Conservation (phyloP, 129 eudicot species). For the Flaveria ramosissima region DNA sequence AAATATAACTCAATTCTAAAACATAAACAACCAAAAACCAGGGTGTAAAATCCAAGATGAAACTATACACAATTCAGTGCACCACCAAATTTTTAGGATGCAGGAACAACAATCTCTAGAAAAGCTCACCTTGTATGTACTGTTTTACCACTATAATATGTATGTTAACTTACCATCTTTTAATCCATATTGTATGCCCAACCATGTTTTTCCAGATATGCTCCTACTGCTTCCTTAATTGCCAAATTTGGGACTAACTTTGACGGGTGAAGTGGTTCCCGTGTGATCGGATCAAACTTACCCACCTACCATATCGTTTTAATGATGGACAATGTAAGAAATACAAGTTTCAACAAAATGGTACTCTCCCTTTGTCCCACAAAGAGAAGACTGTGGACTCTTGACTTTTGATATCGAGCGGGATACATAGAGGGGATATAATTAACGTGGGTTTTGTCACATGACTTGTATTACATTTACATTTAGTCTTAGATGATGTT, state of each 20-base stretch:
- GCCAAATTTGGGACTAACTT: conserved; percentile 90
- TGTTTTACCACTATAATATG: neutral
- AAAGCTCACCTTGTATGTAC: conserved; percentile 26
- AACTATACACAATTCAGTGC: conserved; percentile 32
- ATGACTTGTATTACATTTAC: neutral
- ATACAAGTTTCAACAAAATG: neutral
- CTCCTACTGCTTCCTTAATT: conserved; percentile 82
- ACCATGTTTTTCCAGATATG: conserved; percentile 71
- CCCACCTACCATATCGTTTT: conserved; percentile 64
- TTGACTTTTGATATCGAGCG: neutral
- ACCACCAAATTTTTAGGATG: conserved; percentile 18
- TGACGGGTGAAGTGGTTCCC: conserved; percentile 54
- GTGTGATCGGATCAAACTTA: conserved; percentile 80
- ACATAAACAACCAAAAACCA: conserved; percentile 20
- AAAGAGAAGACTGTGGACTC: neutral
- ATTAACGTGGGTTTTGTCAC: neutral
- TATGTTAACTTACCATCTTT: conserved; percentile 16
- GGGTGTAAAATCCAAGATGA: conserved; percentile 16
- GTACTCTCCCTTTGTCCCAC: conserved; percentile 3
- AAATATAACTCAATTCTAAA: conserved; percentile 14
- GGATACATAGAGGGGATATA: neutral
- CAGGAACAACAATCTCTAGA: conserved; percentile 10
- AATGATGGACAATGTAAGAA: conserved; percentile 23
- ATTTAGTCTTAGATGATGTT: neutral
- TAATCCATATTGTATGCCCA: conserved; percentile 82